Base-by-base conservation (phyloP, 345 rosid species). In the Moringa oleifera region DNA sequence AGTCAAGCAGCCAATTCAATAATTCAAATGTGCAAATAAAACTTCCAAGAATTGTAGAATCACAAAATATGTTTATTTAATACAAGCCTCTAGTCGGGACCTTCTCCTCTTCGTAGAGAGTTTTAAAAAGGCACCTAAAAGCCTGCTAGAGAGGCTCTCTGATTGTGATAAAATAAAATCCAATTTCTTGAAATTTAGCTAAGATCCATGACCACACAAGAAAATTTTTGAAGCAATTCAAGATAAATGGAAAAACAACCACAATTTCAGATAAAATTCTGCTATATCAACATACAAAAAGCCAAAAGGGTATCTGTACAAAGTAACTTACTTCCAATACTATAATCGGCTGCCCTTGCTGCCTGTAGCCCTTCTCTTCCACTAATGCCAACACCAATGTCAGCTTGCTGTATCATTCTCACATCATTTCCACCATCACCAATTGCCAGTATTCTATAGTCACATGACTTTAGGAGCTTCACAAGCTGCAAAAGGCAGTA, bases 351-450 rank as follows among this genome's bases (percentile, higher is more conserved):
- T 51, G 99, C 99, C 72, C 96, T 86, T 31, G 99, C 97, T 68
- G 99, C 99, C 82, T 91, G 99, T 64, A 91, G 78, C 24, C 99
- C 97, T 81, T 94, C 99, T 82, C 97, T 88, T 70, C 97, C 97
- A 56, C 99, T 94, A 63, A 94, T 94, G 68, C 99, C 96, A 59
- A 94, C 94, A 36, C 99, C 97, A 24, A 94, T 88, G 69, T 91
- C 99, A 64, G 99, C 96, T 80, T 94, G 91, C 62, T 94, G 99
- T 70, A 94, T 94, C 99, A 94, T 94, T 78, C 95, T 81, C 78
- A 94, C 97, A 79, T 94, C 99, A 85, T 94, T 94, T 59, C 99
- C 99, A 64, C 97, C 99, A 68, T 94, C 97, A 62, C 97, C 99
- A 81, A 91, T 84, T 20, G 99, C 99, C 69, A 94, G 77, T 31